These are phyloP conservation scores for Evernia prunastri DNA, from an alignment of 495 filamentous ascomycete species.

Conservation along the genomic window DNA sequence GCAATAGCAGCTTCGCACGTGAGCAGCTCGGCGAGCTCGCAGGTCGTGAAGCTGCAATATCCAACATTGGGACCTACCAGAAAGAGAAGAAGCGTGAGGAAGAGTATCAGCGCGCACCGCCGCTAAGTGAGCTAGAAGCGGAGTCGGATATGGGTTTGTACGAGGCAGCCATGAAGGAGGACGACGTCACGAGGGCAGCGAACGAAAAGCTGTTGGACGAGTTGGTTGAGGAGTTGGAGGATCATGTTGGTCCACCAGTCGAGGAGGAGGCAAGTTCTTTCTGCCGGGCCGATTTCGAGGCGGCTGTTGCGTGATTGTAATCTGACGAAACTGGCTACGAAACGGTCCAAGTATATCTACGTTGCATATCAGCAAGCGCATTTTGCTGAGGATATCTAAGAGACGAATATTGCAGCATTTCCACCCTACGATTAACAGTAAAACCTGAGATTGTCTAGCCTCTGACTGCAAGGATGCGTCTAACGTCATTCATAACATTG, in stretches of 20 bases:
- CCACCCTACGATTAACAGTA: not conserved
- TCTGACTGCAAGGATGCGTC: not conserved
- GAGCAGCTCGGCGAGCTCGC: conserved; percentile 22
- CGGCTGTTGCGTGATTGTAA: not conserved
- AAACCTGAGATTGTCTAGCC: not conserved
- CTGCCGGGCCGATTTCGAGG: not conserved
- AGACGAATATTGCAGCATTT: not conserved
- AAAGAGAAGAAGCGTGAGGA: conserved; percentile 24
- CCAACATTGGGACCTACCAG: conserved; percentile 16
- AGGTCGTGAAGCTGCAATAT: conserved; percentile 21
- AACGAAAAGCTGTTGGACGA: conserved; percentile 21
- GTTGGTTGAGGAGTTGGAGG: conserved; percentile 12
- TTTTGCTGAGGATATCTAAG: not conserved
- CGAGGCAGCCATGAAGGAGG: conserved; percentile 24
- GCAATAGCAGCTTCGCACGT: conserved; percentile 11
- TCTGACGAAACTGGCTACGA: not conserved
- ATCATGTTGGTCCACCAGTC: conserved; percentile 7
- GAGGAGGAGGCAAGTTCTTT: not conserved
- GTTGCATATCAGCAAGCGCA: not conserved
- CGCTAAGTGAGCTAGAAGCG: conserved; percentile 21
- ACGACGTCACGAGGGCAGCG: conserved; percentile 15
- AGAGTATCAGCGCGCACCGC: conserved; percentile 24
- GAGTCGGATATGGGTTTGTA: conserved; percentile 26
- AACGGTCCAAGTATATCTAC: not conserved
- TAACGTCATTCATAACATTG: not conserved